Base-by-base conservation (phyloP, 345 rosid genomes). In the Linum tenue region DNA sequence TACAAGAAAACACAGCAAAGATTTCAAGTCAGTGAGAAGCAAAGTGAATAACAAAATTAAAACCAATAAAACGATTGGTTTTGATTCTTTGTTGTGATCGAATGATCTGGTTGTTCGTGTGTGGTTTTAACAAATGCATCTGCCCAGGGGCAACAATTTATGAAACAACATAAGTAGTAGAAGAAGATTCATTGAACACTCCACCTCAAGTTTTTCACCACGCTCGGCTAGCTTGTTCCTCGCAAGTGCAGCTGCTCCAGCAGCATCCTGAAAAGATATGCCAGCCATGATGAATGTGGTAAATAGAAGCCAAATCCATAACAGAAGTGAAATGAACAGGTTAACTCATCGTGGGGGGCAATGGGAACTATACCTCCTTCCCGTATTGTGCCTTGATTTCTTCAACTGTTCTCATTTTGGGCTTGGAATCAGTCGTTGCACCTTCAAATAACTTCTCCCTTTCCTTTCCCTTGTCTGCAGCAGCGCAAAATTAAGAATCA, bases 341-440 rank as follows among this genome's bases (percentile, higher is more conserved):
- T 15, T 7, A 15, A 65, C 66, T 9, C 38, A 67, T 48, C 56
- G 50, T 80, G 31, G 31, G 31, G 31, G 31, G 31, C 31, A 22
- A 22, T 22, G 31, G 31, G 31, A 22, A 22, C 31, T 22, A 22
- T 75, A 66, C 74, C 69, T 66, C 70, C 67, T 81, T 86, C 73
- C 83, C 75, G 78, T 94, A 94, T 78, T 90, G 88, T 22, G 96
- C 91, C 66, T 81, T 84, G 56, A 94, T 90, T 83, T 94, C 97
- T 65, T 88, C 90, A 10, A 84, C 79, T 51, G 99, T 80, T 82
- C 92, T 85, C 12, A 67, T 65, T 79, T 57, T 78, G 15, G 97
- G 99, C 41, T 79, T 82, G 65, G 81, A 59, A 72, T 81, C 81
- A 48, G 74, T 50, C 67, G 76, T 71, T 37, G 81, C 86, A 69